Evolutionary conservation across 1,284 basidiomycete genomes (phyloP).

Genomic region (Naganishia albida): DNA sequence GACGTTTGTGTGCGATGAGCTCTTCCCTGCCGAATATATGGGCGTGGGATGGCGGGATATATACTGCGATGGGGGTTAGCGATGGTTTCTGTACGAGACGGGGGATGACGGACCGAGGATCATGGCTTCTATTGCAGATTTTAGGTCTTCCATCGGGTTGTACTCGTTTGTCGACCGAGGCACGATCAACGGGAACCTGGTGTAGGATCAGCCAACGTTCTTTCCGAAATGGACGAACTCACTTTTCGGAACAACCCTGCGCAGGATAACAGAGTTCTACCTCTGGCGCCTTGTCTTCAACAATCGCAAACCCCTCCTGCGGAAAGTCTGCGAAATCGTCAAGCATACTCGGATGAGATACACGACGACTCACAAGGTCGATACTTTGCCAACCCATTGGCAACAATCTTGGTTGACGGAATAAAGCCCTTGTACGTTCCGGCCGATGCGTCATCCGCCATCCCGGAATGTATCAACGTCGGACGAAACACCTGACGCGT

Average conservation of each 20-base stretch:
- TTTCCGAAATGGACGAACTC: background rate
- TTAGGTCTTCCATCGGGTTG: slow-evolving; percentile 54
- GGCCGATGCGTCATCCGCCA: background rate
- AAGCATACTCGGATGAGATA: background rate
- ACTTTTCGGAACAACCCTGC: slow-evolving; percentile 48
- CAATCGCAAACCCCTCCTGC: slow-evolving; percentile 48
- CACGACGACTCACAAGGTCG: slow-evolving; percentile 29
- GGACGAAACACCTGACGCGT: slow-evolving; percentile 24
- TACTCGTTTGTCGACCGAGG: slow-evolving; percentile 52
- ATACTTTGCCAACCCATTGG: slow-evolving; percentile 20
- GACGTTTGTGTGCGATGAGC: slow-evolving; percentile 40
- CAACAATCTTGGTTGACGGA: slow-evolving; percentile 31
- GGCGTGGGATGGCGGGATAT: slow-evolving; percentile 45
- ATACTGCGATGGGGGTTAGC: slow-evolving; percentile 37
- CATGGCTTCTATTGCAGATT: slow-evolving; percentile 45
- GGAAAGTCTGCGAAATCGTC: slow-evolving; percentile 45
- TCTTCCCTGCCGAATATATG: slow-evolving; percentile 48
- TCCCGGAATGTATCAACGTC: slow-evolving; percentile 8
- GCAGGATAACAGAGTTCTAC: slow-evolving; percentile 55
- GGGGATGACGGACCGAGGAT: slow-evolving; percentile 44
- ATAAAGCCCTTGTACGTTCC: slow-evolving; percentile 31
- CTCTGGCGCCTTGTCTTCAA: slow-evolving; percentile 43
- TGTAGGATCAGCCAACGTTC: background rate
- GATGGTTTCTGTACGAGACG: slow-evolving; percentile 7
- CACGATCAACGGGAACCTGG: slow-evolving; percentile 50